Conservation (phyloP, 495 filamentous ascomycete species). For the Aspergillus ellipticus region DNA sequence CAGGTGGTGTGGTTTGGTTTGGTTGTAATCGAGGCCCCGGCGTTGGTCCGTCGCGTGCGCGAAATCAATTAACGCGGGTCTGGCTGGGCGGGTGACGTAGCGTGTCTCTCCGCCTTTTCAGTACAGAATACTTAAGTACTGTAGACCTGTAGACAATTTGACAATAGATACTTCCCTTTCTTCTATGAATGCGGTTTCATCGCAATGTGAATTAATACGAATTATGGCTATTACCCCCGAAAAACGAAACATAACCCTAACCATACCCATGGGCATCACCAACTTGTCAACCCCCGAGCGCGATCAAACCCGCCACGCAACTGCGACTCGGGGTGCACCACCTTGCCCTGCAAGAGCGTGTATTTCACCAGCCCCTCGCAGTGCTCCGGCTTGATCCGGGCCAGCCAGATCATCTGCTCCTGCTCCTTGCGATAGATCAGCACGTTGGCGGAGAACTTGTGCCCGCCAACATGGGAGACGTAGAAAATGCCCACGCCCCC, state of each 20-base stretch:
- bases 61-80: constrained; percentile 28
- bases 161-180: too few species aligned
- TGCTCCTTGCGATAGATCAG: constrained; percentile 75
- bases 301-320: constrained; percentile 88
- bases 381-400: constrained; percentile 80
- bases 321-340: constrained; percentile 82
- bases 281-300: constrained; percentile 72
- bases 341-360: constrained; percentile 86
- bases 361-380: constrained; percentile 89
- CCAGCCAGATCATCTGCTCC: constrained; percentile 89
- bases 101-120: constrained; percentile 15
- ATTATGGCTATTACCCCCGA: too few species aligned
- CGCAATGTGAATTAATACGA: too few species aligned
- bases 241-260: too few species aligned
- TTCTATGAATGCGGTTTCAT: too few species aligned
- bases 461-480: constrained; percentile 90
- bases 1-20: too few species aligned
- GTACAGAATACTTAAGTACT: too few species aligned
- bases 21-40: neutral
- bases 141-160: too few species aligned
- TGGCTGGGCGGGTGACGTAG: constrained; percentile 19
- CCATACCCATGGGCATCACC: constrained; percentile 48
- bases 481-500: constrained; percentile 93
- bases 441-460: constrained; percentile 90
- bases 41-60: constrained; percentile 16